These are phyloP conservation scores for Malassezia cuniculi DNA, from an alignment of 1,284 basidiomycete species.

Conservation along the genomic window DNA sequence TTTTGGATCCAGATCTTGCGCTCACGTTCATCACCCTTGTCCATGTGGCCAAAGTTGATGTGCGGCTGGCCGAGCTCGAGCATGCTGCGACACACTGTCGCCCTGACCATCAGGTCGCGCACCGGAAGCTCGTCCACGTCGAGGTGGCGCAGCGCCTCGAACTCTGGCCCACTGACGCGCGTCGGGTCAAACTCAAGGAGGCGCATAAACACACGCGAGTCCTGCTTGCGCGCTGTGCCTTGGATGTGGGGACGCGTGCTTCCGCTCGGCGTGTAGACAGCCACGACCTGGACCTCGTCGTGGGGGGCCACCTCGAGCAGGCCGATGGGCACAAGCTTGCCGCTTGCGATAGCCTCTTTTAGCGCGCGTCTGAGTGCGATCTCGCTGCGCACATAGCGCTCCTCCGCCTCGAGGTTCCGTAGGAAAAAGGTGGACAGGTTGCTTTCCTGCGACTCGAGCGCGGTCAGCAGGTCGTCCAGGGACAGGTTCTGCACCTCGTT, in stretches of 20 bases:
- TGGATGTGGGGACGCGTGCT: conserved; percentile 48
- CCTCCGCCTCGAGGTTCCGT: conserved; percentile 47
- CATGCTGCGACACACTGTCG: conserved; percentile 47
- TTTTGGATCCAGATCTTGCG: conserved; percentile 50
- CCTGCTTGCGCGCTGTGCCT: conserved; percentile 47
- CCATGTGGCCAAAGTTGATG: conserved; percentile 51
- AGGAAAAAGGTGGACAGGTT: conserved; percentile 45
- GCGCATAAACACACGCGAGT: conserved; percentile 49
- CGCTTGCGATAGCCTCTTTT: conserved; percentile 43
- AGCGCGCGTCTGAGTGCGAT: conserved; percentile 48
- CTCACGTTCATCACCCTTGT: conserved; percentile 49
- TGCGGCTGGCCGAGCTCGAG: conserved; percentile 50
- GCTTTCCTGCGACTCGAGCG: conserved; percentile 47
- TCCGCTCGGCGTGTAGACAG: conserved; percentile 48
- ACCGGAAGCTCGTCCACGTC: conserved; percentile 47
- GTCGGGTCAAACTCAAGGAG: conserved; percentile 47
- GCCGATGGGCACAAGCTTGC: conserved; percentile 46
- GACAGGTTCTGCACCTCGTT: conserved; percentile 46
- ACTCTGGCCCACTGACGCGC: conserved; percentile 22
- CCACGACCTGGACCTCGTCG: conserved; percentile 46
- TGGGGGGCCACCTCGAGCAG: conserved; percentile 44
- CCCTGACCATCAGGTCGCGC: conserved; percentile 49
- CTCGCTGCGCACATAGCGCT: conserved; percentile 47
- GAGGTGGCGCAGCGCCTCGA: conserved; percentile 33
- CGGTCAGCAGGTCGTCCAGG: conserved; percentile 47